Evolutionary conservation across 75 land plant species (phyloP), one percentile per base, ranked within the genome.

Genomic region (Pinus tabuliformis): DNA sequence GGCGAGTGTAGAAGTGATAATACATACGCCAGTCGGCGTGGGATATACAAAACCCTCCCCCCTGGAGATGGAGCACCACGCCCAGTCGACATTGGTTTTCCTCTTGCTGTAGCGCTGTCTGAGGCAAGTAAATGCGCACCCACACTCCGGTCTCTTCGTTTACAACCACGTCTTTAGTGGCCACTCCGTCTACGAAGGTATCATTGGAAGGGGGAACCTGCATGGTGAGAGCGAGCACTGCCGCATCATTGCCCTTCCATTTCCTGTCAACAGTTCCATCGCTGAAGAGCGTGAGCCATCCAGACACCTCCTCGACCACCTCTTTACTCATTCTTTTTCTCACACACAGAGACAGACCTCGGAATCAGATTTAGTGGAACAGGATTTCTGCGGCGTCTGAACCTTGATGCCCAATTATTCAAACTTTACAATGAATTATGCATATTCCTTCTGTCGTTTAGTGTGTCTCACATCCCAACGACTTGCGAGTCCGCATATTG

Each of bases 1-100:
- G 83, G 56, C 81, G 78, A 15, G 81, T 36, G 88, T 89, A 88
- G 61, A 88, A 74, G 14, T 63, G 26, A 70, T 87, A 82, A 81
- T 88, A 86, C 81, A 82, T 81, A 72, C 24, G 77, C 79, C 82
- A 79, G 56, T 82, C 85, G 3, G 91, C 59, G 18, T 70, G 76
- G 78, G 84, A 75, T 22, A 89, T 75, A 83, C 88, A 82, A 77
- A 95, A 91, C 11, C 98, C 98, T 12, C 98, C 98, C 4, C 98
- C 95, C 30, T 86, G 91, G 74, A 92, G 87, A 77, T 92, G 92
- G 56, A 95, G 62, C 5, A 92, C 16, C 21, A 94, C 33, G 14
- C 92, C 95, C n/a, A 88, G 75, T 54, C 80, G 26, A 26, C 26
- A 72, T 1, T 16, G 12, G 18, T 42, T 36, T 3, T 49, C 52